Conservation (phyloP, 345 rosid genomes). For the Laguncularia racemosa region DNA sequence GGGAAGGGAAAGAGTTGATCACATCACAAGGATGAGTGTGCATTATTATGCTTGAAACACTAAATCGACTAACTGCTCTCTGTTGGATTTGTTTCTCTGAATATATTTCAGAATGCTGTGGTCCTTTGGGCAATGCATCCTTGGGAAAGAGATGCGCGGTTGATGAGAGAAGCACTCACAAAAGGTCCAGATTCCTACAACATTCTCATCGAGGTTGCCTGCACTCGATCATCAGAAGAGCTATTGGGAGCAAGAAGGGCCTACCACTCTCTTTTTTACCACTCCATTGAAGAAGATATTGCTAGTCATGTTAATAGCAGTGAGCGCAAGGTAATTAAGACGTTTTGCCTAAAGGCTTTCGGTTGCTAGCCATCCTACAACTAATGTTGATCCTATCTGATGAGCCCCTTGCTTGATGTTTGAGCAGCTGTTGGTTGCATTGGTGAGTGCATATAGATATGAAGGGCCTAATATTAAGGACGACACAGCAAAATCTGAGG, state of each 20-base stretch:
- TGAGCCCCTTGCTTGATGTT: not conserved
- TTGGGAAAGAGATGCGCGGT: conserved; percentile 94
- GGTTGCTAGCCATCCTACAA: not conserved
- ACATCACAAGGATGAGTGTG: not conserved
- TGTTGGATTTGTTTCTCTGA: too few species aligned
- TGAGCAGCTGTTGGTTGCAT: conserved; percentile 72
- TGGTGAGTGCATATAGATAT: conserved; percentile 87
- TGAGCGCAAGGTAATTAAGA: conserved; percentile 41
- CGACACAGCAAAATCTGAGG: conserved; percentile 55
- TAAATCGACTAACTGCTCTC: too few species aligned
- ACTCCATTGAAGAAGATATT: conserved; percentile 77
- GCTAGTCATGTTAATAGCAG: conserved; percentile 39
- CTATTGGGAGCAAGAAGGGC: conserved; percentile 83
- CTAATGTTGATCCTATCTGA: too few species aligned
- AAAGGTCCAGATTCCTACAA: conserved; percentile 42
- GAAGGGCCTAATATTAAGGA: conserved; percentile 63
- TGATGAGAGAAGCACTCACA: conserved; percentile 51
- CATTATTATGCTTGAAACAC: too few species aligned
- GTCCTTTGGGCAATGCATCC: conserved; percentile 75
- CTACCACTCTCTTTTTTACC: conserved; percentile 80
- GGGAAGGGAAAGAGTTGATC: not conserved
- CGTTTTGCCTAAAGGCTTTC: not conserved
- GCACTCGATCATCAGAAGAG: conserved; percentile 73
- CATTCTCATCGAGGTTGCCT: conserved; percentile 64
- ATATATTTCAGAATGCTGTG: conserved; percentile 49